Base-by-base conservation (phyloP, 2,329 filamentous ascomycete species). In the Penicillium digitatum region DNA sequence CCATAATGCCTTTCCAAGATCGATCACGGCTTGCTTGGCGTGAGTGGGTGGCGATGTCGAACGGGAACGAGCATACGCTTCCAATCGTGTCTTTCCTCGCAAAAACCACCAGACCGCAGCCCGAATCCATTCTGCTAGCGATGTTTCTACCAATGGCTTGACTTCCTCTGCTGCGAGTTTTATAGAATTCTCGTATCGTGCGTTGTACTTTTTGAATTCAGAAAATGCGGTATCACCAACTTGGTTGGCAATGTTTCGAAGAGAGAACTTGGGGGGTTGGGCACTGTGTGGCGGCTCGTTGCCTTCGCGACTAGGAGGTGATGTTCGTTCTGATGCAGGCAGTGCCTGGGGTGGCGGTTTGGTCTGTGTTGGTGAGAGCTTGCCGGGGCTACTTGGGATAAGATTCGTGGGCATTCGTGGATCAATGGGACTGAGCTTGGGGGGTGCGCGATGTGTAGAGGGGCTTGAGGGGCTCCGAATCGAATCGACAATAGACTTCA, bases 91-190 rank as follows among this genome's bases (percentile, higher is more conserved):
- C 58, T 91, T 86, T 20, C 91, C 92, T 62, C 84, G 87, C 43
- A 95, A 69, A 66, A 96, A 95, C 92, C 92, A 96, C 92, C 92
- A 96, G 0, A 89, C 77, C 3, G 85, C 86, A 24, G 86, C 87
- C 55, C 89, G 82, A 10, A 87, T 79, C 76, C 92, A 87, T 56
- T 90, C 84, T 44, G 81, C 78, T 0, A 87, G 79, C 0, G 84
- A 77, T 48, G 83, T 87, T 29, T 81, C 79, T 52, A 83, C 79
- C 5, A 91, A 69, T 0, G 89, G 85, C 59, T 83, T 85, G 29
- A 87, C 79, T 31, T 86, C 82, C 70, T 95, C 89, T 0, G 90
- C 87, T 54, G 92, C 89, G 40, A 93, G 73, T 35, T 85, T 81
- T 68, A 95, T 95, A 3, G 94, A 79, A 60, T 87, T 85, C 58